Evolutionary conservation across 345 rosid species (phyloP).

Genomic region (Melastoma malabathricum): DNA sequence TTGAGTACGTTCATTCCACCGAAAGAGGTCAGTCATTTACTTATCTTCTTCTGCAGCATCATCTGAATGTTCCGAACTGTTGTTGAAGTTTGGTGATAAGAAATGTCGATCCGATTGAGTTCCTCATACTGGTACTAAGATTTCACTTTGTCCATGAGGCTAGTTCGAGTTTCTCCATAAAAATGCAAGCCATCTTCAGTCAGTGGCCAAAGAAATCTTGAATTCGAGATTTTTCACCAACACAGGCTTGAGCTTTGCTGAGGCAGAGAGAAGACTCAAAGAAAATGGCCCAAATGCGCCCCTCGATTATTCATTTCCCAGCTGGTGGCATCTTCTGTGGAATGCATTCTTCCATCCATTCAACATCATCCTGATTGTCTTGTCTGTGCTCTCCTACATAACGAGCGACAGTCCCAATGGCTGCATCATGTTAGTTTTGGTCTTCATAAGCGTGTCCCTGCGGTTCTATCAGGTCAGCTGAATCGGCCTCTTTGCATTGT

Average conservation of each 20-base stretch:
- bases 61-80: not conserved
- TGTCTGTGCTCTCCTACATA: conserved; percentile 47
- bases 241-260: conserved; percentile 54
- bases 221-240: too few relatives aligned
- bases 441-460: conserved; percentile 48
- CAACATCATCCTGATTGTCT: conserved; percentile 47
- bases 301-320: conserved; percentile 27
- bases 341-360: conserved; percentile 59
- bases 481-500: too few relatives aligned
- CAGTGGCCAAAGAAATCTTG: too few relatives aligned
- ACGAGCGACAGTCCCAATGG: conserved; percentile 57
- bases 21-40: conserved; percentile 37
- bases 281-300: conserved; percentile 60
- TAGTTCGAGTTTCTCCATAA: conserved; percentile 2
- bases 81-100: too few relatives aligned
- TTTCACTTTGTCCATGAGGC: not conserved
- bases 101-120: too few relatives aligned
- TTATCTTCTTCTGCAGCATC: not conserved
- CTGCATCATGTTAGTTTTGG: conserved; percentile 49
- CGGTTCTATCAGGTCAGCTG: conserved; percentile 42
- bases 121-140: not conserved
- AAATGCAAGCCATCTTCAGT: not conserved
- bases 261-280: conserved; percentile 52
- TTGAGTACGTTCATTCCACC: conserved; percentile 56
- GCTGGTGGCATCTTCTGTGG: conserved; percentile 61